These are phyloP conservation scores for Cyclospora cayetanensis DNA, from an alignment of 169 alveolate genomes.

Conservation along the genomic window DNA sequence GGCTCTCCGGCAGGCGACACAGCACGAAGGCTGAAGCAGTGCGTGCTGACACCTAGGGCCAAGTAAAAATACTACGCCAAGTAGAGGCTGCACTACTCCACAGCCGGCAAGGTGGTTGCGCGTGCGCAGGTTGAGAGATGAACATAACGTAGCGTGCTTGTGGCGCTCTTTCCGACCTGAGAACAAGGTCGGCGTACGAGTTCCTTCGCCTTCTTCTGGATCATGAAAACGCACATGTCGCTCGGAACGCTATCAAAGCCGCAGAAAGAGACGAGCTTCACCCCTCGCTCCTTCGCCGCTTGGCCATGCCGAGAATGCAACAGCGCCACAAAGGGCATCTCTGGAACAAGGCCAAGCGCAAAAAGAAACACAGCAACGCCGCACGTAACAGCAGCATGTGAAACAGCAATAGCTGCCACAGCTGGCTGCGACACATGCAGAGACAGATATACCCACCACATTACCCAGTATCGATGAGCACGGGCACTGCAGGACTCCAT, in stretches of 20 bases:
- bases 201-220: slow-evolving; percentile 28
- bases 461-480: no score
- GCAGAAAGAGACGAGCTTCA: slow-evolving; percentile 65
- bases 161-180: neutral
- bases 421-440: neutral
- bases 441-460: neutral
- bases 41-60: no score
- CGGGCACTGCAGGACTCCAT: no score
- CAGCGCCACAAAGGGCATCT: slow-evolving; percentile 55
- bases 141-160: no score
- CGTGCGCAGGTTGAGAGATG: no score
- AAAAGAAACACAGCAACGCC: neutral
- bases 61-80: neutral
- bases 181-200: slow-evolving; percentile 9
- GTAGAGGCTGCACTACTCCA: no score
- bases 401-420: neutral
- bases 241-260: slow-evolving; percentile 68
- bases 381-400: neutral
- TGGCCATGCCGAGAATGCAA: slow-evolving; percentile 25
- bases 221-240: slow-evolving; percentile 48
- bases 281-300: slow-evolving; percentile 60
- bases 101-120: neutral
- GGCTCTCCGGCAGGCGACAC: neutral
- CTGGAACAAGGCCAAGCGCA: slow-evolving; percentile 14
- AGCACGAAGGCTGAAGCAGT: no score